Conservation (phyloP, 2,329 filamentous ascomycete species). For the Microdochium trichocladiopsis region DNA sequence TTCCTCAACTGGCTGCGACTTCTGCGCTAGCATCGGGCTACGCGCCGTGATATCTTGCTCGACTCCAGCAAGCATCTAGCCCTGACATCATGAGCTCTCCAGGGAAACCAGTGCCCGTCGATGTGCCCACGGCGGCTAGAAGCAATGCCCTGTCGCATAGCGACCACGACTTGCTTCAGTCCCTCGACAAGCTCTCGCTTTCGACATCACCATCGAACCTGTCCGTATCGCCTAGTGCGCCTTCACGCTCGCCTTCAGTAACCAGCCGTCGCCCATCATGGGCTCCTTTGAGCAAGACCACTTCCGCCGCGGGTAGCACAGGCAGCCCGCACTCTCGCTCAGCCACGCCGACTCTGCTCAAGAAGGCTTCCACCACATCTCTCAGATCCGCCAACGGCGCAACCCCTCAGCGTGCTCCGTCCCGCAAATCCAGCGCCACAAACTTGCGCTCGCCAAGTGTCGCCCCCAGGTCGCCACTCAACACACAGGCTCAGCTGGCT, state of each 20-base stretch:
- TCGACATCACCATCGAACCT: conserved; percentile 5
- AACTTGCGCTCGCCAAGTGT: conserved; percentile 34
- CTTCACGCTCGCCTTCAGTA: not conserved
- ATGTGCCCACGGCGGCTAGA: not conserved
- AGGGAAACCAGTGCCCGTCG: not conserved
- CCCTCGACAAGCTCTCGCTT: conserved; percentile 30
- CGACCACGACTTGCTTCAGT: conserved; percentile 28
- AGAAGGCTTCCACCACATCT: conserved; percentile 52
- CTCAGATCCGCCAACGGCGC: conserved; percentile 40
- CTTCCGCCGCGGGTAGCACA: conserved; percentile 14
- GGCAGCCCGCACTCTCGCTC: conserved; percentile 31
- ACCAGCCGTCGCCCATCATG: conserved; percentile 29
- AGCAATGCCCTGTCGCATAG: not conserved
- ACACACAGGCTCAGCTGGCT: conserved; percentile 15
- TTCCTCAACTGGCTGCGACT: too few species aligned
- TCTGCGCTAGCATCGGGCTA: not conserved
- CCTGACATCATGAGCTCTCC: not conserved
- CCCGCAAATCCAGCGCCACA: conserved; percentile 41
- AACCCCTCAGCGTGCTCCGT: conserved; percentile 26
- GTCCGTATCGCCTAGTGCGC: not conserved
- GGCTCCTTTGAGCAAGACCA: conserved; percentile 30
- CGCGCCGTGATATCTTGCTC: not conserved
- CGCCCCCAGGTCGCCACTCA: conserved; percentile 25
- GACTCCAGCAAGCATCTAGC: not conserved
- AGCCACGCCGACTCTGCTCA: conserved; percentile 41